A percentile compares a stretch with the other conserved stretches of the same genome.
phyloP scores from a whole-genome alignment of 805 yeast genomes.

The Wickerhamiella nectarea region DNA sequence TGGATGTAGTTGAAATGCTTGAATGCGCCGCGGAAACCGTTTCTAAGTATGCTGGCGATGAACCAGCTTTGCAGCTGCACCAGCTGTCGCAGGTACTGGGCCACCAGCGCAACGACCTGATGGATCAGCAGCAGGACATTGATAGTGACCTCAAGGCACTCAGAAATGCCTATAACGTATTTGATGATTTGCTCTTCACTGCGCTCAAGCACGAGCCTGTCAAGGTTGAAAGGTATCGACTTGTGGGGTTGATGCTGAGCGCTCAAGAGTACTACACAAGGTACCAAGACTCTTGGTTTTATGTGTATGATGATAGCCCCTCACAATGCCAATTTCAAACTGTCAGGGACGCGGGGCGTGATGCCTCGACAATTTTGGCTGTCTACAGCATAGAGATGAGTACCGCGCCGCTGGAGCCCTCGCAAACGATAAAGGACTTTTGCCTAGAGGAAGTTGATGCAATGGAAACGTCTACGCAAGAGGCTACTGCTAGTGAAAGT shows the following conservation, averaged over 20 bases:
- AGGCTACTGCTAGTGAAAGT: no score
- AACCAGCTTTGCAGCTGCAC: neutral
- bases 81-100: neutral
- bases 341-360: conserved; percentile 3
- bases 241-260: neutral
- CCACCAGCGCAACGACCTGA: neutral
- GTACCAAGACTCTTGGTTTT: conserved; percentile 6
- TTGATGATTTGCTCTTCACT: neutral
- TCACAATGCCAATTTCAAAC: neutral
- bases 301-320: conserved; percentile 1
- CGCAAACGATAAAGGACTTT: conserved; percentile 1
- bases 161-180: neutral
- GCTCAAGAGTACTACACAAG: conserved; percentile 1
- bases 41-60: neutral
- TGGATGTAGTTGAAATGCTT: conserved; percentile 5
- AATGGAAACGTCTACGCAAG: neutral
- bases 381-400: neutral
- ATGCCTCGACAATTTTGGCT: neutral
- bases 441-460: neutral
- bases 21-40: neutral
- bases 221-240: neutral
- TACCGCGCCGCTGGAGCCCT: neutral
- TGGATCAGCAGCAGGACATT: conserved; percentile 1
- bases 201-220: neutral
- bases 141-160: neutral